Evolutionary conservation across 768 basidiomycete genomes (phyloP), one percentile per base, ranked within the genome.

Genomic region (Collybiopsis luxurians): DNA sequence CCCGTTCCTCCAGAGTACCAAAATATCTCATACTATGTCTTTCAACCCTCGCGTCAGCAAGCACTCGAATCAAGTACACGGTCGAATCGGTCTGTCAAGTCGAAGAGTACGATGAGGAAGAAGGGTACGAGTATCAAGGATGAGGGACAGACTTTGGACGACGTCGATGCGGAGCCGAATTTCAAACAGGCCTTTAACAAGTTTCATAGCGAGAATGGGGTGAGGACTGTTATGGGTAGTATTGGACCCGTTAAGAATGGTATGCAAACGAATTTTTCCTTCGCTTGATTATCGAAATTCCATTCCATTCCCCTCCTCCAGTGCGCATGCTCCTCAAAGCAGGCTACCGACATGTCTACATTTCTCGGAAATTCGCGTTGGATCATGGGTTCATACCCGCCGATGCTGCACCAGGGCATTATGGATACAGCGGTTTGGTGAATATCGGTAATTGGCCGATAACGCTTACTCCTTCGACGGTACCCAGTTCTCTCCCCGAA

Each of bases 281-380:
- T 52, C 53, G 21, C 7, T 10, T 31, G 17, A 27, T 53, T 34
- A 48, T 45, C 13, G 34, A 42, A 23, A 23, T 26, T 23, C 45
- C 34, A 13, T 19, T 50, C 26, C 36, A 10, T 11, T 39, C 56
- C 12, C 51, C 46, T 21, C 43, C 17, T 21, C 0, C 64, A 93
- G 93, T 95, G 1, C 85, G 90, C 19, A 99, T 98, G 95, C 81
- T 98, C 38, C 78, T 99, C 58, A 96, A 93, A 71, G 81, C 84
- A 17, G 95, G 97, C 17, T 89, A 98, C 70, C 80, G 93, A 13
- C 87, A 95, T 64, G 95, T 98, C 50, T 99, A 99, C 72, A 89
- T 99, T 57, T 97, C 95, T 12, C 83, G 97, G 55, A 88, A 89
- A 66, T 99, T 98, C 66, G 97, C 97, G 1, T 75, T 86, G 59